phyloP scores from a whole-genome alignment of 176 grass and related monocot genomes.

The Triticum dicoccoides region DNA sequence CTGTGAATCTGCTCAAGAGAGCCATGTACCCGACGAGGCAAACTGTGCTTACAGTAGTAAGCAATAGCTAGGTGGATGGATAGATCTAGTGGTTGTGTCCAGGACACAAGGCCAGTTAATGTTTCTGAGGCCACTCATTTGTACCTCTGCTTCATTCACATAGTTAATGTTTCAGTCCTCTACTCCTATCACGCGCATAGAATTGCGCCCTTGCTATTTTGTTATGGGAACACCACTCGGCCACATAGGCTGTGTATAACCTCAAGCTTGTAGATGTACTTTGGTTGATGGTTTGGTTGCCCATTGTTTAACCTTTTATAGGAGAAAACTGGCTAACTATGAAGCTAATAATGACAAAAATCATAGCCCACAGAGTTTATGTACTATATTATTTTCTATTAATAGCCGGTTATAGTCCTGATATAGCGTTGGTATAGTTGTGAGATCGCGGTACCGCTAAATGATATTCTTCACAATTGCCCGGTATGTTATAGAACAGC shows the following conservation, averaged over 20 bases:
- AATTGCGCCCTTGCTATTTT: not conserved
- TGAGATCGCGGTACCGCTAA: no score
- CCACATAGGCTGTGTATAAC: not conserved
- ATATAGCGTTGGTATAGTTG: no score
- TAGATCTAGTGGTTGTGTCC: not conserved
- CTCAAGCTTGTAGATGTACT: not conserved
- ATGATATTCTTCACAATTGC: no score
- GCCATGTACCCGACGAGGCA: not conserved
- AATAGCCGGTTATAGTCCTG: no score
- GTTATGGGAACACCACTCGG: not conserved
- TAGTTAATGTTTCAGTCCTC: not conserved
- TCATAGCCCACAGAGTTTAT: not conserved
- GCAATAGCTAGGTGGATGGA: not conserved
- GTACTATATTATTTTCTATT: not conserved
- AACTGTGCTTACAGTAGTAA: not conserved
- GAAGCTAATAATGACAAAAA: not conserved
- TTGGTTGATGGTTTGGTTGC: not conserved
- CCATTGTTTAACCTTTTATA: not conserved
- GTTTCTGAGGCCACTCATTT: not conserved
- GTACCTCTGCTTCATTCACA: not conserved
- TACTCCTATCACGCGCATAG: not conserved
- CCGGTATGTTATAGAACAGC: no score
- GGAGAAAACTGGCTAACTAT: not conserved
- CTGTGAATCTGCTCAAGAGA: not conserved
- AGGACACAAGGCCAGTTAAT: not conserved